phyloP scores from a whole-genome alignment of 768 basidiomycete genomes.

The Lentinula aciculospora region DNA sequence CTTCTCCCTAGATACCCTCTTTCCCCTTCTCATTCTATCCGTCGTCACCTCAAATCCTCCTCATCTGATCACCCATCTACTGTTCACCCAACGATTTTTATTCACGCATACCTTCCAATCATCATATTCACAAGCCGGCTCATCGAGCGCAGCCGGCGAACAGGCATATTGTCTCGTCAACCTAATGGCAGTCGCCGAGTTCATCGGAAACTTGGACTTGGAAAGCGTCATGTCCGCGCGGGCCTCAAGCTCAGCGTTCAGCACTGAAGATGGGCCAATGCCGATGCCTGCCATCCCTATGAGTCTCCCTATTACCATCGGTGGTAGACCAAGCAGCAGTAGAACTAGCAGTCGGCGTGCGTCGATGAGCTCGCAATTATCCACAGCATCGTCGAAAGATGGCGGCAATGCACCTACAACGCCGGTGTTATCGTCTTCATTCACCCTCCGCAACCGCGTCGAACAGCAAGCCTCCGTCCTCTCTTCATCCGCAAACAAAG shows the following conservation, averaged over 20 bases:
- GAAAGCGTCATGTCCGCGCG: constrained; percentile 39
- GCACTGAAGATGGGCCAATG: not conserved
- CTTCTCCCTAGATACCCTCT: constrained; percentile 62
- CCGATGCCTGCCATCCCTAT: constrained; percentile 5
- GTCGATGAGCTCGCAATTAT: not conserved
- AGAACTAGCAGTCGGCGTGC: not conserved
- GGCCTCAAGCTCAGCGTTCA: not conserved
- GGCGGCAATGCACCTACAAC: not conserved
- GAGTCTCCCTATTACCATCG: constrained; percentile 1
- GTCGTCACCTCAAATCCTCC: constrained; percentile 91
- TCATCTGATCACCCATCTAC: constrained; percentile 67
- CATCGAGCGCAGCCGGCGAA: constrained; percentile 66
- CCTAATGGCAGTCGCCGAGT: constrained; percentile 92
- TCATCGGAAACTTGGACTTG: constrained; percentile 91
- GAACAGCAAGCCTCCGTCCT: constrained; percentile 78
- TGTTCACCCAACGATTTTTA: constrained; percentile 53
- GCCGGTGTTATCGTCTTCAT: constrained; percentile 1
- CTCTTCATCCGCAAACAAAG: constrained; percentile 75
- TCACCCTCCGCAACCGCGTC: constrained; percentile 48
- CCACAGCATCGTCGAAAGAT: not conserved
- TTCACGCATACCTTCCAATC: not conserved
- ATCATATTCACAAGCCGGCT: constrained; percentile 28
- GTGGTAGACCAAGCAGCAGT: not conserved
- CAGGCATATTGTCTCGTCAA: constrained; percentile 93
- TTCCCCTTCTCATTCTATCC: constrained; percentile 90